Percentiles rank a stretch among this genome's conserved stretches.
Evolutionary conservation across 352 stramenopile genomes (phyloP).

Genomic region (Phytophthora nicotianae): DNA sequence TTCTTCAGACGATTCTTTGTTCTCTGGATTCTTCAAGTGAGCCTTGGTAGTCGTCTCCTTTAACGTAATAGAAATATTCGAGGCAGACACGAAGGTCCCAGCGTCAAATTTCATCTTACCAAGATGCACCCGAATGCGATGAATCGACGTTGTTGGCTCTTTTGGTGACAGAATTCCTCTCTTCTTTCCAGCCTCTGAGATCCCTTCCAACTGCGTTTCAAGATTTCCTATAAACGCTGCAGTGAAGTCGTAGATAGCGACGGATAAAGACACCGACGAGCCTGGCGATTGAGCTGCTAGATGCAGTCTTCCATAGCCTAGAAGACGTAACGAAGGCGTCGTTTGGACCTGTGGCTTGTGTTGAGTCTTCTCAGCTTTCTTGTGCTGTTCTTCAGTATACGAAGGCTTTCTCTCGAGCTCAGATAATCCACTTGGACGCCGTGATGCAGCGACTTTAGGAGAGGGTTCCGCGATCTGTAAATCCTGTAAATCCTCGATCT

Average conservation of each 20-base stretch:
- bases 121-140: conserved; percentile 32
- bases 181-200: conserved; percentile 27
- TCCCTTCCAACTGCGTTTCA: conserved; percentile 24
- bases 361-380: conserved; percentile 6
- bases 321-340: conserved; percentile 30
- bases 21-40: conserved; percentile 5
- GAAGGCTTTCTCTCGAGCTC: conserved; percentile 9
- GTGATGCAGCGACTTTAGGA: conserved; percentile 21
- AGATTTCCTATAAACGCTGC: conserved; percentile 35
- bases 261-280: conserved; percentile 22
- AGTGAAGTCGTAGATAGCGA: conserved; percentile 44
- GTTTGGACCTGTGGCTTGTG: conserved; percentile 12
- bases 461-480: conserved; percentile 14
- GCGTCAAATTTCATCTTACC: conserved; percentile 36
- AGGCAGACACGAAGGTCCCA: conserved; percentile 18
- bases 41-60: conserved; percentile 34
- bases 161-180: conserved; percentile 25
- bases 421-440: conserved; percentile 22
- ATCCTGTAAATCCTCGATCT: conserved; percentile 33
- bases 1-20: conserved; percentile 9
- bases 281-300: conserved; percentile 25
- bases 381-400: conserved; percentile 12
- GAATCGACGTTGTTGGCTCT: conserved; percentile 8
- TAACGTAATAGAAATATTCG: conserved; percentile 35
- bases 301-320: conserved; percentile 39